These are phyloP conservation scores for Citrus hindsii DNA, from an alignment of 345 rosid genomes.

Conservation along the genomic window DNA sequence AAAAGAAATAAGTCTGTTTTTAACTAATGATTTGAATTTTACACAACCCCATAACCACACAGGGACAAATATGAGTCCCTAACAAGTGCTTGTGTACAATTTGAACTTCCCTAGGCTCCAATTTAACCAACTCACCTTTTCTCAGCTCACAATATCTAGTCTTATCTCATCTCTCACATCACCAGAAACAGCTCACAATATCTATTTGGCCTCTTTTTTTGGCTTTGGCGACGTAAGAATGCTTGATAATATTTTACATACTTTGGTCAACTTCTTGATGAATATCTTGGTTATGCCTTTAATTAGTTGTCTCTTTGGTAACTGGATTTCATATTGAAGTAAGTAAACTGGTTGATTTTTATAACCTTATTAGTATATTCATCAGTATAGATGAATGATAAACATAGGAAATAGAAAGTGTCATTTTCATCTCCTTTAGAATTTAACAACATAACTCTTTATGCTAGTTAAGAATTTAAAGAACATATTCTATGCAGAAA, in stretches of 20 bases:
- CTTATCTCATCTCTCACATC: not conserved
- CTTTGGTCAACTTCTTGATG: not conserved
- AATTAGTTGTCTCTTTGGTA: not conserved
- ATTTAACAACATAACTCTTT: conserved; percentile 6
- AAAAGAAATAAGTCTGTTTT: no score
- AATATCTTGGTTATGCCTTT: not conserved
- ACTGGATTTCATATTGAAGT: not conserved
- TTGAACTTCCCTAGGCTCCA: conserved; percentile 1
- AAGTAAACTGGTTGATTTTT: not conserved
- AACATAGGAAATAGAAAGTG: not conserved
- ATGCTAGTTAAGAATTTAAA: conserved; percentile 1
- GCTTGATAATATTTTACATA: not conserved
- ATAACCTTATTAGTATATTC: not conserved
- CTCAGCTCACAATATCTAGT: not conserved
- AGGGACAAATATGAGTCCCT: not conserved
- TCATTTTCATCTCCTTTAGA: conserved; percentile 3
- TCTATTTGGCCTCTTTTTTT: not conserved
- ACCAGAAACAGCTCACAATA: no score
- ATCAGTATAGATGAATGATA: not conserved
- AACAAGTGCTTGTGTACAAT: not conserved
- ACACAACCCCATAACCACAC: no score
- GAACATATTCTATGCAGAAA: not conserved
- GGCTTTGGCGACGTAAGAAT: no score
- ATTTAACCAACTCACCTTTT: not conserved
- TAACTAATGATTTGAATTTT: not conserved